Base-by-base conservation (phyloP, 805 yeast genomes). In the Cyberlindnera petersonii region DNA sequence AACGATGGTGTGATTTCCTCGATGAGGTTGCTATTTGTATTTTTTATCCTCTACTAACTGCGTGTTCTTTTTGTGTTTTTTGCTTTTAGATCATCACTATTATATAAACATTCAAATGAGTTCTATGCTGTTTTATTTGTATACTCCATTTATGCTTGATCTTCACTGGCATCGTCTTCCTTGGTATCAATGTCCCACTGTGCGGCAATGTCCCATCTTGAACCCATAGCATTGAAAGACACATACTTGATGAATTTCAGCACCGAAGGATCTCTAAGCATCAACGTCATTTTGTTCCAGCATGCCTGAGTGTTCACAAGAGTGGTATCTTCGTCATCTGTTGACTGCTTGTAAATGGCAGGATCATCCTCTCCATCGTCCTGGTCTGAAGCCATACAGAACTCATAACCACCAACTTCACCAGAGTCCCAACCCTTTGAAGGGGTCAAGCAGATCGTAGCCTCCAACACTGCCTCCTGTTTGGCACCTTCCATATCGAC, bases 351-450 rank as follows among this genome's bases (percentile, higher is more conserved):
- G 26, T 71, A 71, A 62, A 88, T 88, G 23, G 88, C 81, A 0
- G 96, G 95, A 9, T 96, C 96, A 56, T 88, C 96, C 8, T 29
- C 31, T 9, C 13, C 73, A 3, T 63, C 70, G 4, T 59, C 67
- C 3, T 64, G 70, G 2, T 61, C 70, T 2, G 63, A 69, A 31
- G 75, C 75, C 95, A 93, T 86, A 55, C 91, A 82, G 37, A 94
- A 66, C 56, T 93, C 97, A 62, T 94, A 93, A 2, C 97, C 99
- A 26, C 99, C 99, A 34, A 71, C 65, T 52, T 86, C 95, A n/a
- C 95, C 95, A 24, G 75, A 68, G 34, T 78, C 86, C 96, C 97
- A 91, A 27, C 86, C 86, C 42, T 66, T 64, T 2, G 83, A 72
- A 1, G 96, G 96, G 0, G 98, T 91, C 31, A 93, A 59, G 39